Evolutionary conservation across 192 early-diverging fungal genomes (phyloP).

Genomic region (Geranomyces variabilis): DNA sequence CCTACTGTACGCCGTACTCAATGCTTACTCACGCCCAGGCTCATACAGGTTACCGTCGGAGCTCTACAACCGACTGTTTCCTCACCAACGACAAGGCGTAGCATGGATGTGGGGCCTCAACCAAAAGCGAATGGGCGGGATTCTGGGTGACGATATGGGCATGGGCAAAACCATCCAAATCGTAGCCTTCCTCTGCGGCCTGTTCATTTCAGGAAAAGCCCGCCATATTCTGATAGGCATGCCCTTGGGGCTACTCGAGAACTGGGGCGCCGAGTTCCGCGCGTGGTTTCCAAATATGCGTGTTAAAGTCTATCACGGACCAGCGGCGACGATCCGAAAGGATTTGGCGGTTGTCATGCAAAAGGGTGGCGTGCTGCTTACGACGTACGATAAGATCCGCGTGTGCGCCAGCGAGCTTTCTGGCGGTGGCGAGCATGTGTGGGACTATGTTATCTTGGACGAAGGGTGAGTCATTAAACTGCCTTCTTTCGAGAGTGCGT

Average conservation of each 20-base stretch:
- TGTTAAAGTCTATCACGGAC: conserved; percentile 30
- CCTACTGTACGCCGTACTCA: background rate
- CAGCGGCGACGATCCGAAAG: conserved; percentile 15
- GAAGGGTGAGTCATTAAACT: background rate
- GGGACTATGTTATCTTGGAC: conserved; percentile 34
- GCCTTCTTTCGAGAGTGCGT: background rate
- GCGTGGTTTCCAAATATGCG: conserved; percentile 29
- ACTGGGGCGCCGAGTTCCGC: conserved; percentile 28
- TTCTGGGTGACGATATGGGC: conserved; percentile 34
- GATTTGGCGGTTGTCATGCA: conserved; percentile 24
- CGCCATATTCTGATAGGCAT: conserved; percentile 31
- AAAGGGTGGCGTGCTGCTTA: conserved; percentile 33
- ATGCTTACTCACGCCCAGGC: background rate
- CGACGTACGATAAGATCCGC: conserved; percentile 33
- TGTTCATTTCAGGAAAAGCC: conserved; percentile 24
- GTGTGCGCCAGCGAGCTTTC: background rate
- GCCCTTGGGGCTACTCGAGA: conserved; percentile 34
- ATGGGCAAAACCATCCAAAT: conserved; percentile 33
- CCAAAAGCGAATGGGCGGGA: background rate
- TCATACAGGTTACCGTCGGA: conserved; percentile 22
- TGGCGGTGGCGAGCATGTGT: conserved; percentile 6
- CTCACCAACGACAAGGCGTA: conserved; percentile 29
- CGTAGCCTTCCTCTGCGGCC: conserved; percentile 18
- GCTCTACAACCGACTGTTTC: conserved; percentile 19
- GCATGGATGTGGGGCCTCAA: conserved; percentile 33